These are phyloP conservation scores for Paramecium biaurelia DNA, from an alignment of 73 alveolate genomes.

Conservation along the genomic window DNA sequence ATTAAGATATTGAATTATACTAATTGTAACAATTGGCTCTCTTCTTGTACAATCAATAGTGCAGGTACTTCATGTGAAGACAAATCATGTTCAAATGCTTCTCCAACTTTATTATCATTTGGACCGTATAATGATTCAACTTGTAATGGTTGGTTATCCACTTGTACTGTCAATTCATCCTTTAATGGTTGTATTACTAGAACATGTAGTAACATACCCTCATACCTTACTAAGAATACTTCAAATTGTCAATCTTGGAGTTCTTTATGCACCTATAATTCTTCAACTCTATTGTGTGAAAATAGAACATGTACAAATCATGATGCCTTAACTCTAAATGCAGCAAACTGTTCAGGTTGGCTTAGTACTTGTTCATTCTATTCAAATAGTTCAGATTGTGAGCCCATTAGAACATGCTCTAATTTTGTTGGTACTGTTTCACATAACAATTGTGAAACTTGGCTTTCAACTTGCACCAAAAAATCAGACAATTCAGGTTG, in stretches of 20 bases:
- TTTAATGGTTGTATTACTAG: neutral
- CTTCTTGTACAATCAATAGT: neutral
- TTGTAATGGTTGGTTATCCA: neutral
- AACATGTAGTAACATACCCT: neutral
- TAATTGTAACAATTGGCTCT: neutral
- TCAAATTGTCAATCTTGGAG: neutral
- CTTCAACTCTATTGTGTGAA: neutral
- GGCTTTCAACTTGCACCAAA: neutral
- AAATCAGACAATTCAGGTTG: neutral
- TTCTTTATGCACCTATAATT: neutral
- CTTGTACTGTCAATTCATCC: conserved; percentile 35
- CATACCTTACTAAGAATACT: neutral
- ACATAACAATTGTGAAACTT: neutral
- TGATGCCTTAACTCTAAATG: neutral
- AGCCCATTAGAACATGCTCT: neutral
- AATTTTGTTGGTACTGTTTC: neutral
- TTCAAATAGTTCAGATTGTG: neutral
- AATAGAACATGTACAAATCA: conserved; percentile 1
- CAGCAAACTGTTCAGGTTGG: neutral
- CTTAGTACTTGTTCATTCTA: neutral
- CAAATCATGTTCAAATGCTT: neutral
- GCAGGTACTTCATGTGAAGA: neutral
- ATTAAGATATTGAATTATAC: neutral
- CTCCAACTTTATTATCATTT: neutral
- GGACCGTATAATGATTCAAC: neutral